phyloP scores from a whole-genome alignment of 2,329 filamentous ascomycete genomes.

The Pestalotiopsis sp. region DNA sequence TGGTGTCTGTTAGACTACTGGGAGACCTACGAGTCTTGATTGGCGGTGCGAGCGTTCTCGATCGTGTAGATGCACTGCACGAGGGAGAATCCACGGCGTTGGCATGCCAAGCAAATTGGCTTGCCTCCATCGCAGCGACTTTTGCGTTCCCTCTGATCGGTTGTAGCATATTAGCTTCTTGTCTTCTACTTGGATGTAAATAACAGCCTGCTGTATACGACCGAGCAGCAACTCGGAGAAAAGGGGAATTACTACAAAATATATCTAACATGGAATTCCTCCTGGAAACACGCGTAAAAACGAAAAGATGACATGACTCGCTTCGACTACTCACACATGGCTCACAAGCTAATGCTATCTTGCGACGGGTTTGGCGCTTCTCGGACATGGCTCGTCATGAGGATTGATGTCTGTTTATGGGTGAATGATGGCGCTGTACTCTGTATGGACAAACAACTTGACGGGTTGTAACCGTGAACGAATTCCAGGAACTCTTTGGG shows the following conservation, averaged over 20 bases:
- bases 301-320: neutral
- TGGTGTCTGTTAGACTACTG: no score
- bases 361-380: neutral
- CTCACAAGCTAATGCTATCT: neutral
- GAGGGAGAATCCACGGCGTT: neutral
- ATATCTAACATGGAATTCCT: neutral
- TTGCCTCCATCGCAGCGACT: constrained; percentile 4
- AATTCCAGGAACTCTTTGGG: no score
- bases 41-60: constrained; percentile 1
- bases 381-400: neutral
- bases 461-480: no score
- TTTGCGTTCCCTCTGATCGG: neutral
- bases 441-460: no score
- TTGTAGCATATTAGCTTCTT: no score
- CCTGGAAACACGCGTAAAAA: neutral
- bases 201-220: no score
- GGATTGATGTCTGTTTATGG: neutral
- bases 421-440: no score
- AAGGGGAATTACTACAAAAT: no score
- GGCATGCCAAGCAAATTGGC: neutral
- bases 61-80: constrained; percentile 1
- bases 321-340: neutral
- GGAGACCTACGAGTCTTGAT: neutral
- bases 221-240: no score
- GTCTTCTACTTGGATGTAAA: no score